Evolutionary conservation across 1,284 basidiomycete genomes (phyloP).

Genomic region (Austroboletus novae-zelandiae): DNA sequence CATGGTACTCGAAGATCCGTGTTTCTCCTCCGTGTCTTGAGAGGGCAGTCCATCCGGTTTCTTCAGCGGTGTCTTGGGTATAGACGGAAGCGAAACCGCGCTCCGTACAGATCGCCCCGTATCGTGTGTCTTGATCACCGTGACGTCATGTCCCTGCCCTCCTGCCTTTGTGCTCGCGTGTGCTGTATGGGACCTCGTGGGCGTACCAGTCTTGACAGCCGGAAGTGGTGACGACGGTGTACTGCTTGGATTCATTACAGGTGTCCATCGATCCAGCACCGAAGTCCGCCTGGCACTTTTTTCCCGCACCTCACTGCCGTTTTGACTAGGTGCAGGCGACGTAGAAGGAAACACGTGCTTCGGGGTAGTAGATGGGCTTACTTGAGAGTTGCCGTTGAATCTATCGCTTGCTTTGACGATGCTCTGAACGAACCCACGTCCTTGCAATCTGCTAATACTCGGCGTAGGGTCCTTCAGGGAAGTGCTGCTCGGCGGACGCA

Average conservation of each 20-base stretch:
- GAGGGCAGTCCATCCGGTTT: constrained; percentile 20
- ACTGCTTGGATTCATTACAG: constrained; percentile 24
- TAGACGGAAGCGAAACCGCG: constrained; percentile 22
- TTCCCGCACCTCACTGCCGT: constrained; percentile 29
- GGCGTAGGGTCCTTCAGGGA: constrained; percentile 70
- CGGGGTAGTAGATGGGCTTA: constrained; percentile 16
- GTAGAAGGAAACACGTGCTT: constrained; percentile 29
- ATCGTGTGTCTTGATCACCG: constrained; percentile 26
- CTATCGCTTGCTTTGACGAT: constrained; percentile 68
- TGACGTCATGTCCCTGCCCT: constrained; percentile 21
- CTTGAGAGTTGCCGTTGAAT: constrained; percentile 39
- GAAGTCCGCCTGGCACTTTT: constrained; percentile 42
- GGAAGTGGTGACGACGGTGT: constrained; percentile 36
- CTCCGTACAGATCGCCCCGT: constrained; percentile 31
- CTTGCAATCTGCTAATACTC: constrained; percentile 75
- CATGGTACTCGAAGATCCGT: constrained; percentile 50
- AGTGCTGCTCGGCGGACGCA: constrained; percentile 41
- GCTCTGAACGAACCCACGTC: constrained; percentile 78
- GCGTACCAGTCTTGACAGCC: constrained; percentile 35
- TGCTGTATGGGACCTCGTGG: constrained; percentile 18
- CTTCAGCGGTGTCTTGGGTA: constrained; percentile 29
- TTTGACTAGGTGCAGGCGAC: constrained; percentile 35
- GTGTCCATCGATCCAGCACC: constrained; percentile 71
- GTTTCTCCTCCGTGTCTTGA: constrained; percentile 21
- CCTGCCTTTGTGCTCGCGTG: constrained; percentile 8